phyloP scores from a whole-genome alignment of 2,329 filamentous ascomycete genomes.

The Sphaerostilbella broomeana region DNA sequence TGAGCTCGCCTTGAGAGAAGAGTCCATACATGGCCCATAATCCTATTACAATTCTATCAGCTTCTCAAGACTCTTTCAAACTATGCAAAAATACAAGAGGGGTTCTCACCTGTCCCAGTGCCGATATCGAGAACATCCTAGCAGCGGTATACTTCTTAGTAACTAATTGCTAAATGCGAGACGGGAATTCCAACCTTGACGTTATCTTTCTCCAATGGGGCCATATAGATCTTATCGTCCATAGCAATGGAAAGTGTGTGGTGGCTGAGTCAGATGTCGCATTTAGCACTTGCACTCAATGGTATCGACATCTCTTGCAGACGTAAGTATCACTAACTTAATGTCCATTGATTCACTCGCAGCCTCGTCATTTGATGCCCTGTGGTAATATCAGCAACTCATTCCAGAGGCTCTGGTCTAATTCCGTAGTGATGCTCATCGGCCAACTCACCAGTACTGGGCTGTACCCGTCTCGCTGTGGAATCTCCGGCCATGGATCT shows the following conservation, averaged over 20 bases:
- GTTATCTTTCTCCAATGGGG: constrained; percentile 14
- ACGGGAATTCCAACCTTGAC: constrained; percentile 3
- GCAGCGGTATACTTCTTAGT: not conserved
- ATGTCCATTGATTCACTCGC: constrained; percentile 17
- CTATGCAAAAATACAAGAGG: not conserved
- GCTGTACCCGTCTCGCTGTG: constrained; percentile 16
- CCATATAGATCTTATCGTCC: constrained; percentile 20
- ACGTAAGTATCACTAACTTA: constrained; percentile 14
- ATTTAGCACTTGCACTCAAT: not conserved
- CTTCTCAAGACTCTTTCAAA: not conserved
- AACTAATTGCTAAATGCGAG: not conserved
- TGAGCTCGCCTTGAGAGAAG: constrained; percentile 12
- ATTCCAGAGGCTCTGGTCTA: too few relatives aligned
- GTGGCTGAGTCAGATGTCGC: constrained; percentile 10
- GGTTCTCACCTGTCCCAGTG: constrained; percentile 17
- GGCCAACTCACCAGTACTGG: constrained; percentile 6
- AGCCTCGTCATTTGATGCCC: constrained; percentile 17
- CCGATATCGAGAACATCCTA: constrained; percentile 25
- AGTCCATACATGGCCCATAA: constrained; percentile 14
- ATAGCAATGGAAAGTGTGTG: constrained; percentile 22
- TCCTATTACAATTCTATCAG: constrained; percentile 1
- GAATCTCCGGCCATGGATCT: constrained; percentile 26
- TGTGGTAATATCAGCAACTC: too few relatives aligned
- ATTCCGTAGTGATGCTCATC: too few relatives aligned
- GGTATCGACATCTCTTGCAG: too few relatives aligned